A percentile compares a stretch with the other conserved stretches of the same genome.
Evolutionary conservation across 768 basidiomycete species (phyloP).

Genomic region (Leccinum imitatum): DNA sequence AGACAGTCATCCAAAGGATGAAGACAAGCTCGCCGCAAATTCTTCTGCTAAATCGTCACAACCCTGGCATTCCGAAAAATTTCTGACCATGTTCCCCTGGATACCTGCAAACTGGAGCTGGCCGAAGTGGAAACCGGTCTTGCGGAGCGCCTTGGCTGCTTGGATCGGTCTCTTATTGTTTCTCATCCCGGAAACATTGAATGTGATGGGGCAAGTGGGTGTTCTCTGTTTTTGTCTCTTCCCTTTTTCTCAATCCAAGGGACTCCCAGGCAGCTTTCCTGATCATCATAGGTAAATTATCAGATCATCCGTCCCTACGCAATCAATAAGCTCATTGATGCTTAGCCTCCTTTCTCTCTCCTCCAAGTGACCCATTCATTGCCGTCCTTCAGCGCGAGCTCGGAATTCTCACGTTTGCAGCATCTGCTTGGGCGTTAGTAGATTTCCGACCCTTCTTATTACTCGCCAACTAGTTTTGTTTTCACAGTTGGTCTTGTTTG

Average conservation of each 20-base stretch:
- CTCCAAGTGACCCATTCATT: slow-evolving; percentile 69
- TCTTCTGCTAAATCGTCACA: neutral
- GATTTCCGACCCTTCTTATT: neutral
- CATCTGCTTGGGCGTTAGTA: slow-evolving; percentile 62
- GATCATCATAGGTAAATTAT: slow-evolving; percentile 54
- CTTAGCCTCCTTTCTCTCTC: slow-evolving; percentile 61
- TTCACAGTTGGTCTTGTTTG: slow-evolving; percentile 60
- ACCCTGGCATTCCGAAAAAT: neutral
- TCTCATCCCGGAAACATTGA: slow-evolving; percentile 49
- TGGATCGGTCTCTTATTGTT: slow-evolving; percentile 64
- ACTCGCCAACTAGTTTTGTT: neutral
- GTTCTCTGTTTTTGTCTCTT: neutral
- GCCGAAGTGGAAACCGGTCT: slow-evolving; percentile 59
- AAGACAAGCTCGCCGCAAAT: neutral
- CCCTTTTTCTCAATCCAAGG: neutral
- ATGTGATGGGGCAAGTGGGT: slow-evolving; percentile 56
- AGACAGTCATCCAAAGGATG: neutral
- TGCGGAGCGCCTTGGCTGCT: slow-evolving; percentile 60
- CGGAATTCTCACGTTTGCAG: slow-evolving; percentile 49
- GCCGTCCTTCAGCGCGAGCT: slow-evolving; percentile 65
- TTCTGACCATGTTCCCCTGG: slow-evolving; percentile 48
- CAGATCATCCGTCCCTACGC: neutral
- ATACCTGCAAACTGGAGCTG: slow-evolving; percentile 55
- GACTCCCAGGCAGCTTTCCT: slow-evolving; percentile 57
- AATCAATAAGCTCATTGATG: slow-evolving; percentile 2